These are phyloP conservation scores for Erucastrum elatum DNA, from an alignment of 345 rosid genomes.

Conservation along the genomic window DNA sequence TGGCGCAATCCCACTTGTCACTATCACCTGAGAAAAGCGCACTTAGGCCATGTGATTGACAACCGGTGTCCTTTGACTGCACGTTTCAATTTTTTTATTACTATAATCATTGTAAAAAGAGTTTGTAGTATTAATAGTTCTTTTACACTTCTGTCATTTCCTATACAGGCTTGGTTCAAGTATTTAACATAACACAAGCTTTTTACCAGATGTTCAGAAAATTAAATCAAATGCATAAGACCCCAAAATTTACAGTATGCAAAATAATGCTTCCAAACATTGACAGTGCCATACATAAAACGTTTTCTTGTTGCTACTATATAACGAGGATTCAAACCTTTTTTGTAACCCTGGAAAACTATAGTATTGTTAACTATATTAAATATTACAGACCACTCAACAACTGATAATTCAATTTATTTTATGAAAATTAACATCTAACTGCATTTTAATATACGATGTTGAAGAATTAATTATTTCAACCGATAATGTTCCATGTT, in stretches of 20 bases:
- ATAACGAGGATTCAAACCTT: not conserved
- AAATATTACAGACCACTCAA: not conserved
- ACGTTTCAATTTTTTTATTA: slow-evolving; percentile 13
- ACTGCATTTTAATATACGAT: not conserved
- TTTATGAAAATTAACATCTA: no score
- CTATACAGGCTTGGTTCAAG: not conserved
- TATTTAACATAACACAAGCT: slow-evolving; percentile 3
- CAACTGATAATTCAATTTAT: not conserved
- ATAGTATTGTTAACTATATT: not conserved
- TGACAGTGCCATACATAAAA: not conserved
- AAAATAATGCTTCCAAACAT: not conserved
- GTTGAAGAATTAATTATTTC: no score
- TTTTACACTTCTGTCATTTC: slow-evolving; percentile 15
- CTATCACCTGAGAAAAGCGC: slow-evolving; percentile 27
- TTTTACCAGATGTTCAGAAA: slow-evolving; percentile 4
- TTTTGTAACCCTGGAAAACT: not conserved
- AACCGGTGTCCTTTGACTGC: slow-evolving; percentile 46
- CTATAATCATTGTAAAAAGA: not conserved
- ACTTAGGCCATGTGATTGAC: slow-evolving; percentile 58
- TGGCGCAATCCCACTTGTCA: slow-evolving; percentile 40
- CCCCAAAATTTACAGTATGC: not conserved
- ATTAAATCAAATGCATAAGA: not conserved
- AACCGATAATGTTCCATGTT: no score
- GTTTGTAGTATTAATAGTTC: not conserved
- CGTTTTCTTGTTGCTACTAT: no score